These are phyloP conservation scores for Microsporum ferrugineum DNA, from an alignment of 2,329 filamentous ascomycete species.

Conservation along the genomic window DNA sequence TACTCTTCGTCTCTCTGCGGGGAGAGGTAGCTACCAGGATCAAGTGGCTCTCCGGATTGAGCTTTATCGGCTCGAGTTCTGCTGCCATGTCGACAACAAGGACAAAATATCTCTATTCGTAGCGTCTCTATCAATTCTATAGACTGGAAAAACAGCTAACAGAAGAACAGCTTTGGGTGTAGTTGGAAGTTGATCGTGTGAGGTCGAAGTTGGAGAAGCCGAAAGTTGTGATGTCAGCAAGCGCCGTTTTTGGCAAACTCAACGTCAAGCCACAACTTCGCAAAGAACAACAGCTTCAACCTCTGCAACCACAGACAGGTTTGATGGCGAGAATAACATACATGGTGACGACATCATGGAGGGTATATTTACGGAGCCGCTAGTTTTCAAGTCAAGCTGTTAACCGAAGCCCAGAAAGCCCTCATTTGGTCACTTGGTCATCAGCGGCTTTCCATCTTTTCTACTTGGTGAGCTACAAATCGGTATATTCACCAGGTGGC, in stretches of 20 bases:
- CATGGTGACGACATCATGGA: too few relatives aligned
- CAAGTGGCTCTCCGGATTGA: slow-evolving; percentile 40
- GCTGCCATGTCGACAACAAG: slow-evolving; percentile 26
- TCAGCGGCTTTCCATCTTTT: too few relatives aligned
- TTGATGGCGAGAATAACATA: too few relatives aligned
- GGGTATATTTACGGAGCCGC: too few relatives aligned
- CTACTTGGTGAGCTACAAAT: too few relatives aligned
- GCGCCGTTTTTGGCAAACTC: background rate
- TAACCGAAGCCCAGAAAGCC: too few relatives aligned
- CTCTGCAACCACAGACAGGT: too few relatives aligned
- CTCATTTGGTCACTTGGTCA: too few relatives aligned
- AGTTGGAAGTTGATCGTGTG: background rate
- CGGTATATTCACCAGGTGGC: too few relatives aligned
- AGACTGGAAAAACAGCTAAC: background rate
- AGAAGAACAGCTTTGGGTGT: background rate
- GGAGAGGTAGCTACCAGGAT: slow-evolving; percentile 31
- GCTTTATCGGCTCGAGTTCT: slow-evolving; percentile 37
- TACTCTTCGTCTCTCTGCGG: slow-evolving; percentile 5
- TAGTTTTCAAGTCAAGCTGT: too few relatives aligned
- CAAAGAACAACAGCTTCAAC: too few relatives aligned
- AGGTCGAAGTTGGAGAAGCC: background rate
- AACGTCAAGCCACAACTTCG: too few relatives aligned
- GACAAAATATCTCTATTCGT: background rate
- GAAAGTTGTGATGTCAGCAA: background rate
- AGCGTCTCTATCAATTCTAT: background rate